A percentile compares a stretch with the other conserved stretches of the same genome.
These are phyloP conservation scores for Fusarium cicatricum DNA, from an alignment of 2,329 filamentous ascomycete genomes.

Conservation along the genomic window DNA sequence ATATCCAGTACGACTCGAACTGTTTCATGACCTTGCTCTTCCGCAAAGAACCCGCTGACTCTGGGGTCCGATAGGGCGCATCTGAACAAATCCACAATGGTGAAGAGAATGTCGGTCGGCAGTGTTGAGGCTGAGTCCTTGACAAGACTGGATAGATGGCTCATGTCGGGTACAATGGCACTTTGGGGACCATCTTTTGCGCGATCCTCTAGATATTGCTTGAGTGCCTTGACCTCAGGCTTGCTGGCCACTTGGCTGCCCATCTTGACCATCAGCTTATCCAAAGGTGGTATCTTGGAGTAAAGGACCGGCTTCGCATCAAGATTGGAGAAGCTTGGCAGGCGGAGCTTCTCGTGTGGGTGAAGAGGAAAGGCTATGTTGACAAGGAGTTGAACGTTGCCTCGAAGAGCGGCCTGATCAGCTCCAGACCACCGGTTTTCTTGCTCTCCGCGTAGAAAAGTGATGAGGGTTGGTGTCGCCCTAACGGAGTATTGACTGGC, in stretches of 20 bases:
- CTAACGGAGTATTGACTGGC: slow-evolving; percentile 72
- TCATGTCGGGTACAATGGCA: slow-evolving; percentile 75
- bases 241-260: slow-evolving; percentile 64
- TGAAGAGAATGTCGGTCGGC: slow-evolving; percentile 74
- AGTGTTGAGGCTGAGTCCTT: slow-evolving; percentile 62
- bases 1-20: slow-evolving; percentile 67
- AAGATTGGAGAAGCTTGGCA: slow-evolving; percentile 74
- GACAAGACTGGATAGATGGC: slow-evolving; percentile 69
- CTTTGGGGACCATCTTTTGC: slow-evolving; percentile 66
- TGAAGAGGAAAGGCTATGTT: slow-evolving; percentile 80
- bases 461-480: slow-evolving; percentile 89
- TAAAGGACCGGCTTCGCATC: slow-evolving; percentile 75
- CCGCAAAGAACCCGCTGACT: slow-evolving; percentile 82
- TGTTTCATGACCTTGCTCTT: slow-evolving; percentile 73
- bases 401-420: slow-evolving; percentile 71
- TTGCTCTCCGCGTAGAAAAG: slow-evolving; percentile 78
- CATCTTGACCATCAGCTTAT: slow-evolving; percentile 83
- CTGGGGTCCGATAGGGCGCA: slow-evolving; percentile 79
- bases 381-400: slow-evolving; percentile 76
- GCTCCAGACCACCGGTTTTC: slow-evolving; percentile 84
- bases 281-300: slow-evolving; percentile 80
- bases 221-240: slow-evolving; percentile 68
- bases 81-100: slow-evolving; percentile 85
- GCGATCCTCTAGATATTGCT: slow-evolving; percentile 74
- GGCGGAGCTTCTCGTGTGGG: slow-evolving; percentile 73